These are phyloP conservation scores for Debaryomyces psychrophilus DNA, from an alignment of 1,139 yeast species.

Conservation along the genomic window DNA sequence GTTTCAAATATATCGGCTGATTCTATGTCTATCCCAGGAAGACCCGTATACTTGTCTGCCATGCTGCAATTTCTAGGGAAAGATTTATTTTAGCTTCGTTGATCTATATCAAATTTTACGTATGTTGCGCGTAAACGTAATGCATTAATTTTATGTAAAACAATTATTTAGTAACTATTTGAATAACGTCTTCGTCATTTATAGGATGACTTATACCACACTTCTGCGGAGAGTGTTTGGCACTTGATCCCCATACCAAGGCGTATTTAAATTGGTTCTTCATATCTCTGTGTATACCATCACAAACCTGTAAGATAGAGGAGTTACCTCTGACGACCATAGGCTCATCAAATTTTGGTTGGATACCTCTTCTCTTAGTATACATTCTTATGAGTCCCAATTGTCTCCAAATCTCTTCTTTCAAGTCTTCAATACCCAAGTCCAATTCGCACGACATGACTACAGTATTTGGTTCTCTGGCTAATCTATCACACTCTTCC, in stretches of 20 bases:
- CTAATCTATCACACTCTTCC: conserved; percentile 91
- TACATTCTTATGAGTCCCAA: conserved; percentile 77
- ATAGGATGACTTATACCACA: conserved; percentile 86
- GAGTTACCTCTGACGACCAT: conserved; percentile 84
- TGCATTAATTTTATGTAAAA: conserved; percentile 6
- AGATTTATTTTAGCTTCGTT: background rate
- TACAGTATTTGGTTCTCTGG: conserved; percentile 87
- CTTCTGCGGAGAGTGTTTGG: conserved; percentile 95
- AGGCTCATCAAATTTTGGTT: conserved; percentile 85
- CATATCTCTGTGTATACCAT: conserved; percentile 89
- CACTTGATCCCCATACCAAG: conserved; percentile 93
- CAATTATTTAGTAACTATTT: conserved; percentile 74
- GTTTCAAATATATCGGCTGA: conserved; percentile 51
- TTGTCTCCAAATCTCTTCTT: conserved; percentile 92
- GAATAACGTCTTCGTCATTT: conserved; percentile 93
- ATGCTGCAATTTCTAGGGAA: conserved; percentile 4
- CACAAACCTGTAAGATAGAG: conserved; percentile 84
- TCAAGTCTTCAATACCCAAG: conserved; percentile 82
- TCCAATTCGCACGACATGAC: conserved; percentile 92
- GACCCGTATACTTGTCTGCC: conserved; percentile 24
- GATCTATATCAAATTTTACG: background rate
- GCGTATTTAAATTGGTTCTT: conserved; percentile 92
- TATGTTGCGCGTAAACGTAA: conserved; percentile 8
- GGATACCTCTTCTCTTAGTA: conserved; percentile 80
- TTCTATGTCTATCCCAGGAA: conserved; percentile 33